Evolutionary conservation across 176 grass and related monocot species (phyloP).

Genomic region (Zea mays): Zm-B73-REFERENCE-NAM-5.0 NC_050097.1:201066001-201066500

Average conservation of each 20-base stretch:
- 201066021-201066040: neutral
- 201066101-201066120: neutral
- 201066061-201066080: neutral
- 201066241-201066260: neutral
- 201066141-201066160: neutral
- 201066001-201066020: neutral
- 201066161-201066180: neutral
- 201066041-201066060: conserved; percentile 20
- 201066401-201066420: conserved; percentile 21
- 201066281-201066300: conserved; percentile 8
- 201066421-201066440: neutral
- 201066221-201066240: neutral
- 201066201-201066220: conserved; percentile 19
- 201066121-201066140: conserved; percentile 4
- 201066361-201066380: conserved; percentile 51
- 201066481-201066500: neutral
- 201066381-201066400: neutral
- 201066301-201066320: neutral
- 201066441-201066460: neutral
- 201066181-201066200: neutral
- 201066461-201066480: neutral
- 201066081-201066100: neutral
- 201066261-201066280: neutral
- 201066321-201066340: conserved; percentile 34
- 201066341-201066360: conserved; percentile 48